These are phyloP conservation scores for Penicillium aurantiogriseum DNA, from an alignment of 2,329 filamentous ascomycete genomes.

Conservation along the genomic window DNA sequence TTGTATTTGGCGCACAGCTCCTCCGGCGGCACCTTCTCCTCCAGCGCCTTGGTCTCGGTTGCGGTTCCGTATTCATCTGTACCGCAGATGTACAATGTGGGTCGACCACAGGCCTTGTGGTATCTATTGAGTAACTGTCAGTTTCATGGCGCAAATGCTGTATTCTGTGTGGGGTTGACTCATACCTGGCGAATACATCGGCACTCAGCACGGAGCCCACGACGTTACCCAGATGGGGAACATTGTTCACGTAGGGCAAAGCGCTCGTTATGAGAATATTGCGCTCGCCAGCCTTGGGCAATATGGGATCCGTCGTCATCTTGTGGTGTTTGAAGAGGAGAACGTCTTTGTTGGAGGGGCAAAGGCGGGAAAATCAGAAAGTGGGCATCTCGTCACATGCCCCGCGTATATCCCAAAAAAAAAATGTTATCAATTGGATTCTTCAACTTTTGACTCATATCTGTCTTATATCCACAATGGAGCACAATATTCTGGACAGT, in stretches of 20 bases:
- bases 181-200: constrained; percentile 68
- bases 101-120: constrained; percentile 74
- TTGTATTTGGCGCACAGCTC: constrained; percentile 92
- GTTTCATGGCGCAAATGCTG: constrained; percentile 36
- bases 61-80: constrained; percentile 95
- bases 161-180: constrained; percentile 27
- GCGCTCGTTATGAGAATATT: constrained; percentile 91
- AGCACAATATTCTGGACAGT: constrained; percentile 54
- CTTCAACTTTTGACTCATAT: neutral
- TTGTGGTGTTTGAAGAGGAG: constrained; percentile 19
- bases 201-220: constrained; percentile 84
- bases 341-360: constrained; percentile 40
- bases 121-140: constrained; percentile 52
- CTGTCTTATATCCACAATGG: constrained; percentile 28
- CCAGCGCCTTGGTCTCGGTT: constrained; percentile 91
- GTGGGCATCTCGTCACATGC: constrained; percentile 27
- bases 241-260: constrained; percentile 79
- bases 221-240: constrained; percentile 84
- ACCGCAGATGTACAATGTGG: constrained; percentile 82
- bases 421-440: constrained; percentile 4
- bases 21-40: constrained; percentile 77
- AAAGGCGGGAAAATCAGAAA: constrained; percentile 67
- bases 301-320: constrained; percentile 44
- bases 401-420: constrained; percentile 23
- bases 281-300: constrained; percentile 70